Evolutionary conservation across 495 filamentous ascomycete species (phyloP).

Genomic region (Neurospora sp.): DNA sequence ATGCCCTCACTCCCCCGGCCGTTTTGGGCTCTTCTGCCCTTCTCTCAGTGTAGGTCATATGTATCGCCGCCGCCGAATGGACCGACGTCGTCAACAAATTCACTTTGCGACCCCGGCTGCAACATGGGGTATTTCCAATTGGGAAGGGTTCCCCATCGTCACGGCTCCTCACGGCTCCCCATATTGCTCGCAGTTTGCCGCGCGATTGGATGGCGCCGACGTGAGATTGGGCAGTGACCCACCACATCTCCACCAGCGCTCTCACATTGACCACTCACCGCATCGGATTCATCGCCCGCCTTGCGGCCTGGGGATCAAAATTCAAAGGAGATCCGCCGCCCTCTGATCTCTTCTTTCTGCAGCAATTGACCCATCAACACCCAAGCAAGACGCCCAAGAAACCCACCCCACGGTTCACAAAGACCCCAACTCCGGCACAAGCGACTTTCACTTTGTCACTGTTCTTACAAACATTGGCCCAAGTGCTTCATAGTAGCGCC

Average conservation of each 20-base stretch:
- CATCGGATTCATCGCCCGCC: background rate
- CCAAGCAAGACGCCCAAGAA: background rate
- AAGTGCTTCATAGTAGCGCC: conserved; percentile 34
- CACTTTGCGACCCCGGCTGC: background rate
- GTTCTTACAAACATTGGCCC: conserved; percentile 22
- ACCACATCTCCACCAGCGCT: background rate
- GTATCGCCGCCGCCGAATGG: background rate
- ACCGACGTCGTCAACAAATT: background rate
- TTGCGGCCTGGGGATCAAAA: background rate
- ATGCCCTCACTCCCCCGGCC: background rate
- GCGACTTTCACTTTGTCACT: background rate
- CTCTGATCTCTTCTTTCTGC: background rate
- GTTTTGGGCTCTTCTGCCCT: background rate
- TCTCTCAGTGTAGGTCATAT: background rate
- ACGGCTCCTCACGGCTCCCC: background rate
- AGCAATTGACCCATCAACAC: background rate
- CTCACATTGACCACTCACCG: background rate
- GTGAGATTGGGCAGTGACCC: background rate
- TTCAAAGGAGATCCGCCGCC: background rate
- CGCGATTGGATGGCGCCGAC: background rate
- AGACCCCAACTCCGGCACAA: conserved; percentile 6
- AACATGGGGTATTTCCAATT: background rate
- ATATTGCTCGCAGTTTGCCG: background rate
- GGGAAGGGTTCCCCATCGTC: background rate
- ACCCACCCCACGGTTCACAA: background rate